Evolutionary conservation across 2,329 filamentous ascomycete species (phyloP).

Genomic region (Aureobasidium subglaciale): DNA sequence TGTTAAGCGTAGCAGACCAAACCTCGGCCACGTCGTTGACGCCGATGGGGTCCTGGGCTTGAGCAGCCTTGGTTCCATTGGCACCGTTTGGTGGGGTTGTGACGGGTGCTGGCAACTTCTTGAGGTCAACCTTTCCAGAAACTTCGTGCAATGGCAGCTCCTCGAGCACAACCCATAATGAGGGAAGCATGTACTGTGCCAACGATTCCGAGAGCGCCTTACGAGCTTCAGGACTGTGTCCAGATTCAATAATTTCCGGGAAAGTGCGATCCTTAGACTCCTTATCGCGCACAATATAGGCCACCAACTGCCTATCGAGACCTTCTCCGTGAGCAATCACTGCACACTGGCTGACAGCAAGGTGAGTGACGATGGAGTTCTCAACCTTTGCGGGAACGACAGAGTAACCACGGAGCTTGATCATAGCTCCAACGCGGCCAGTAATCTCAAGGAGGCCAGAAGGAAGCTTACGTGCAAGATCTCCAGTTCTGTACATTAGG

Average conservation of each 20-base stretch:
- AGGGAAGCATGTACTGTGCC: constrained; percentile 77
- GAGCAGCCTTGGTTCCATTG: constrained; percentile 43
- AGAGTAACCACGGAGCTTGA: constrained; percentile 72
- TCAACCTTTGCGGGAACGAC: constrained; percentile 72
- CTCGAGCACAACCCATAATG: constrained; percentile 67
- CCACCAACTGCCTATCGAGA: constrained; percentile 66
- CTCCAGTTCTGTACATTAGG: constrained; percentile 69
- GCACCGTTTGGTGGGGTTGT: constrained; percentile 28
- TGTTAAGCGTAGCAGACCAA: constrained; percentile 64
- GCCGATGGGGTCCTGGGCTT: constrained; percentile 58
- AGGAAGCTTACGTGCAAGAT: constrained; percentile 59
- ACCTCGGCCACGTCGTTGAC: constrained; percentile 61
- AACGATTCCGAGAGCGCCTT: constrained; percentile 58
- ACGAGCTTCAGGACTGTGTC: constrained; percentile 63
- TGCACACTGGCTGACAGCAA: constrained; percentile 65
- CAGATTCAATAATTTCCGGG: constrained; percentile 61
- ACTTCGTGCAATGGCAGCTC: constrained; percentile 68
- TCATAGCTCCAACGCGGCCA: constrained; percentile 70
- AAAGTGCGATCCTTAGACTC: constrained; percentile 50
- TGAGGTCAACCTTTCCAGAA: constrained; percentile 71
- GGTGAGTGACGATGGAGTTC: constrained; percentile 59
- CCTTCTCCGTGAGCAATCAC: constrained; percentile 70
- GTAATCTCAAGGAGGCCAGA: constrained; percentile 68
- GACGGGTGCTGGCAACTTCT: constrained; percentile 60
- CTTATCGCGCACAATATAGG: constrained; percentile 65